Percentiles rank a stretch among this genome's conserved stretches.
phyloP scores from a whole-genome alignment of 2,329 filamentous ascomycete species.

The Stagonosporopsis chrysanthemi region DNA sequence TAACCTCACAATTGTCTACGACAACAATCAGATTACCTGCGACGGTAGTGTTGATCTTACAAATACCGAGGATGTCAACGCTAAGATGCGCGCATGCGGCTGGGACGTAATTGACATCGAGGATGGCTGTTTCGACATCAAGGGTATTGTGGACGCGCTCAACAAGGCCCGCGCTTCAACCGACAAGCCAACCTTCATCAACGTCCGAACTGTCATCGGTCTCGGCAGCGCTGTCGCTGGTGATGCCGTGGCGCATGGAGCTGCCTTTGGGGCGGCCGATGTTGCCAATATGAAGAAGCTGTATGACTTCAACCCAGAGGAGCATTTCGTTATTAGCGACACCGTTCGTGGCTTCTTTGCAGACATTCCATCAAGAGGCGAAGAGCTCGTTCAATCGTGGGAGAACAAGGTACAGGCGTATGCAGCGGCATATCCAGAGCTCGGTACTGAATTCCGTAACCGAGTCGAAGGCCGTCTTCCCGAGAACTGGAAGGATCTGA shows the following conservation, averaged over 20 bases:
- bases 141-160: conserved; percentile 57
- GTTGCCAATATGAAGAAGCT: conserved; percentile 63
- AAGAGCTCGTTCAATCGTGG: conserved; percentile 59
- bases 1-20: conserved; percentile 66
- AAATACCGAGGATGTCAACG: conserved; percentile 64
- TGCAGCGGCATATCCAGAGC: conserved; percentile 56
- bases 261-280: conserved; percentile 62
- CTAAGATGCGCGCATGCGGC: conserved; percentile 64
- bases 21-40: conserved; percentile 68
- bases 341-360: conserved; percentile 62
- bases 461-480: conserved; percentile 59
- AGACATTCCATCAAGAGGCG: conserved; percentile 56
- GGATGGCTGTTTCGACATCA: conserved; percentile 62
- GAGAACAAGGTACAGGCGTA: conserved; percentile 56
- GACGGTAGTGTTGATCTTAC: conserved; percentile 64
- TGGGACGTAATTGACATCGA: conserved; percentile 64
- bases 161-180: conserved; percentile 53
- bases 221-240: conserved; percentile 57
- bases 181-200: conserved; percentile 65
- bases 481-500: conserved; percentile 58
- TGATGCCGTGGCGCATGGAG: conserved; percentile 65
- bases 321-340: conserved; percentile 57
- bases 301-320: conserved; percentile 59
- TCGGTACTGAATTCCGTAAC: conserved; percentile 58
- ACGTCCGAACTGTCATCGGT: conserved; percentile 65